Conservation (phyloP, 345 rosid species). For the Hibiscus syriacus region DNA sequence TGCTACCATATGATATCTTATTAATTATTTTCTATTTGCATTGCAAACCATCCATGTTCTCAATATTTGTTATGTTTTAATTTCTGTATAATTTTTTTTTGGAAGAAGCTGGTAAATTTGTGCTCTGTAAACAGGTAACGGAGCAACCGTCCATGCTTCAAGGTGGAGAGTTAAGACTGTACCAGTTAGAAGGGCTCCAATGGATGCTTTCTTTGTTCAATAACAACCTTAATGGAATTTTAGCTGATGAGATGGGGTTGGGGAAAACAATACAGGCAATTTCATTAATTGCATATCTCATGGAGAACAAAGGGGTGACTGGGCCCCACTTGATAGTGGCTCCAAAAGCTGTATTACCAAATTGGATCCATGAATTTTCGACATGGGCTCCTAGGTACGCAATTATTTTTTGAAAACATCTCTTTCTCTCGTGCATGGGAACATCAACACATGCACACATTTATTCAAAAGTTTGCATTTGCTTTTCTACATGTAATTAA, state of each 20-base stretch:
- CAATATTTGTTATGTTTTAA: slow-evolving; percentile 4
- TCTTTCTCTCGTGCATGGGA: slow-evolving; percentile 1
- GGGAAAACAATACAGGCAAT: slow-evolving; percentile 99
- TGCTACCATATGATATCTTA: background rate
- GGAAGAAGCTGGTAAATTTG: slow-evolving; percentile 15
- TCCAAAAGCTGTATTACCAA: slow-evolving; percentile 98
- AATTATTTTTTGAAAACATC: background rate
- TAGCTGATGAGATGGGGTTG: slow-evolving; percentile 99
- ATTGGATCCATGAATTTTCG: slow-evolving; percentile 90
- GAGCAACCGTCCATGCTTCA: slow-evolving; percentile 91
- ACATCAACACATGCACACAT: background rate
- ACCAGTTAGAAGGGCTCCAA: slow-evolving; percentile 97
- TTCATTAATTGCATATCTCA: slow-evolving; percentile 78
- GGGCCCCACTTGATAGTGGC: slow-evolving; percentile 98
- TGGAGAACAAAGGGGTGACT: slow-evolving; percentile 72
- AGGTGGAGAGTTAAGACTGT: slow-evolving; percentile 88
- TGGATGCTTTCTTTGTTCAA: slow-evolving; percentile 98
- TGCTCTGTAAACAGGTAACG: slow-evolving; percentile 52
- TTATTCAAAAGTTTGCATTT: background rate
- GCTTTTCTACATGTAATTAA: background rate
- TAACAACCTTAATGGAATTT: slow-evolving; percentile 93
- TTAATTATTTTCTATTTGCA: background rate
- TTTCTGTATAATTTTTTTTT: background rate
- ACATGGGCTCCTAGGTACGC: slow-evolving; percentile 84
- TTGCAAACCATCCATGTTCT: slow-evolving; percentile 2